Evolutionary conservation across 768 basidiomycete genomes (phyloP).

Genomic region (Mycena epipterygia): DNA sequence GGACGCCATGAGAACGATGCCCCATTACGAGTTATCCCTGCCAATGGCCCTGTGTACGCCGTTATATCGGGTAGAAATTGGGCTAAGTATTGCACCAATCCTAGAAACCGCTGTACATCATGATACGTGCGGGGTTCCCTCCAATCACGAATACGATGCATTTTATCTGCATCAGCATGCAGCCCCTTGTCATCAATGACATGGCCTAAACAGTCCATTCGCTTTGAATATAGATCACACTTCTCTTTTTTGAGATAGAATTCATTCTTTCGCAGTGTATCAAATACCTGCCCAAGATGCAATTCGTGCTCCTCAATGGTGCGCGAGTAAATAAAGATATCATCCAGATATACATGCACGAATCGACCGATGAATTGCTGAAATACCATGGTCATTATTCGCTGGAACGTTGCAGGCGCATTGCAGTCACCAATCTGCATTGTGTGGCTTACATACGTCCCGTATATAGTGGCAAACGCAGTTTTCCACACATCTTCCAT

Average conservation of each 20-base stretch:
- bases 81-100: no score
- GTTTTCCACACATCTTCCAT: slow-evolving; percentile 40
- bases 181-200: no score
- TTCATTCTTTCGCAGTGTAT: slow-evolving; percentile 38
- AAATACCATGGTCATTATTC: slow-evolving; percentile 57
- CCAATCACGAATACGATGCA: no score
- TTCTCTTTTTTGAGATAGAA: slow-evolving; percentile 46
- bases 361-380: slow-evolving; percentile 50
- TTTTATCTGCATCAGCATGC: no score
- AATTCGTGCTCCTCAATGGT: slow-evolving; percentile 52
- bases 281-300: slow-evolving; percentile 49
- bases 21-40: no score
- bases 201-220: slow-evolving; percentile 56
- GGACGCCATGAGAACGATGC: no score
- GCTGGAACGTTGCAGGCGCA: slow-evolving; percentile 60
- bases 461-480: slow-evolving; percentile 40
- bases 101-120: no score
- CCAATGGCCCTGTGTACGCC: no score
- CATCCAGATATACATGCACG: slow-evolving; percentile 59
- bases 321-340: slow-evolving; percentile 56
- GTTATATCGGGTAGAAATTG: no score
- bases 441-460: not conserved
- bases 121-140: not conserved
- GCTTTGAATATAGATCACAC: slow-evolving; percentile 33
- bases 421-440: slow-evolving; percentile 57